Evolutionary conservation across 768 basidiomycete species (phyloP).

Genomic region (Leucosporidium scottii): DNA sequence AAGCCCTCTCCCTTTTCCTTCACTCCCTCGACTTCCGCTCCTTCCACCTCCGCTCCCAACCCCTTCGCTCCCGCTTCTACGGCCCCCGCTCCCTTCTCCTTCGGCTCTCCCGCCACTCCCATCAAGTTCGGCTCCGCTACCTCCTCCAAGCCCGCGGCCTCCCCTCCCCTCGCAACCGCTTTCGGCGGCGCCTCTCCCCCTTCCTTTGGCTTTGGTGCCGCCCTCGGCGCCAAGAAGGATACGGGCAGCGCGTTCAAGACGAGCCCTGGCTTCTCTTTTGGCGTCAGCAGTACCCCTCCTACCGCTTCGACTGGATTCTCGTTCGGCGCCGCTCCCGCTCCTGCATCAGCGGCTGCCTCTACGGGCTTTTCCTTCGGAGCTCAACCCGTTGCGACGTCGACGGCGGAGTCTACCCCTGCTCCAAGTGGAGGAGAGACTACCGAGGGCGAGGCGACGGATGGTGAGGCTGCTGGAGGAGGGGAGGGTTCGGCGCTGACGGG

Average conservation of each 20-base stretch:
- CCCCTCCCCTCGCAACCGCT: constrained; percentile 28
- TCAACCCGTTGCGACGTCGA: not conserved
- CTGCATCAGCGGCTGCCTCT: not conserved
- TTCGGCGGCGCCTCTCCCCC: constrained; percentile 27
- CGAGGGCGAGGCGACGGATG: not conserved
- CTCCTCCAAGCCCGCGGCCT: constrained; percentile 12
- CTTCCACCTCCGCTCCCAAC: not conserved
- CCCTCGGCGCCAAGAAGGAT: constrained; percentile 14
- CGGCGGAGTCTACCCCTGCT: not conserved
- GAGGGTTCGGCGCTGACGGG: constrained; percentile 17
- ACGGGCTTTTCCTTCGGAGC: constrained; percentile 17
- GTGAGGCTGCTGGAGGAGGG: constrained; percentile 1
- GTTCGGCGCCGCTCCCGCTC: not conserved
- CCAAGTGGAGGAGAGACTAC: not conserved
- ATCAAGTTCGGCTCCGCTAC: not conserved
- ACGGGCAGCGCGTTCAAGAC: not conserved
- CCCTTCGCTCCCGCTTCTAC: not conserved
- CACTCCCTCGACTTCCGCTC: not conserved
- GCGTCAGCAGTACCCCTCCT: not conserved
- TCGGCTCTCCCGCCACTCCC: constrained; percentile 1
- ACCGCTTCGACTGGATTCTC: constrained; percentile 2
- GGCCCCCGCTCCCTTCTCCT: not conserved
- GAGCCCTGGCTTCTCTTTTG: constrained; percentile 11
- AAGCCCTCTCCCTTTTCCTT: constrained; percentile 10
- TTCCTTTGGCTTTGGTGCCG: constrained; percentile 28